Base-by-base conservation (phyloP, 1,284 basidiomycete genomes). In the Lentinula novae-zelandiae region DNA sequence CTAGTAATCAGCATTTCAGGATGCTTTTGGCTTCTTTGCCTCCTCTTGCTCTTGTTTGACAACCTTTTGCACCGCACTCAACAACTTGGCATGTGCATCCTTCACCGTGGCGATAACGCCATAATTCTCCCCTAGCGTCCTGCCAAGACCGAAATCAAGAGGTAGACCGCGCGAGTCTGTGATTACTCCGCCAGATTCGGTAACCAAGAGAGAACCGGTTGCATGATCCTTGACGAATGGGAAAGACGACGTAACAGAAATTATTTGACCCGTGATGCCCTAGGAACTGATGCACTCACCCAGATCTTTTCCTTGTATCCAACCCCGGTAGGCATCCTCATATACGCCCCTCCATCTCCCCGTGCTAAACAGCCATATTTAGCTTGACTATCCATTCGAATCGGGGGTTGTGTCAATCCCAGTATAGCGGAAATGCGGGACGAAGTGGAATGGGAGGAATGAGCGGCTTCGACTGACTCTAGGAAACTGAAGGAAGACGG, bases 301-400 rank as follows among this genome's bases (percentile, higher is more conserved):
- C 93, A 97, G 49, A 97, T 95, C 76, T 96, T 96, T 73, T 96
- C 95, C 63, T 79, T 73, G 72, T 96, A 96, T 12, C 85, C 86
- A 15, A 86, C 83, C 13, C 90, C 87, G 6, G 90, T 91, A 0
- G 97, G 97, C 78, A 98, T 91, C 31, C 96, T 83, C 57, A 99
- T 78, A 75, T 99, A 99, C 40, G 89, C 86, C 12, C 89, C 89
- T 1, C 95, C 95, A 64, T 97, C 93, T 0, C 95, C 95, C 48
- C 96, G 80, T 1, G 90, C 87, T 15, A 98, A 84, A 68, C 89
- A 89, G 36, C 90, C 89, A 69, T 99, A 99, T 76, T 99, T 99
- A 7, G 95, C 95, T 75, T 98, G 96, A 72, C 92, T 95, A 73
- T 99, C 97, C 95, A 99, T 98, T 33, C 94, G 82, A n/a, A 90